Evolutionary conservation across 106 monocot genomes (phyloP).

Genomic region (Agapanthus africanus): DNA sequence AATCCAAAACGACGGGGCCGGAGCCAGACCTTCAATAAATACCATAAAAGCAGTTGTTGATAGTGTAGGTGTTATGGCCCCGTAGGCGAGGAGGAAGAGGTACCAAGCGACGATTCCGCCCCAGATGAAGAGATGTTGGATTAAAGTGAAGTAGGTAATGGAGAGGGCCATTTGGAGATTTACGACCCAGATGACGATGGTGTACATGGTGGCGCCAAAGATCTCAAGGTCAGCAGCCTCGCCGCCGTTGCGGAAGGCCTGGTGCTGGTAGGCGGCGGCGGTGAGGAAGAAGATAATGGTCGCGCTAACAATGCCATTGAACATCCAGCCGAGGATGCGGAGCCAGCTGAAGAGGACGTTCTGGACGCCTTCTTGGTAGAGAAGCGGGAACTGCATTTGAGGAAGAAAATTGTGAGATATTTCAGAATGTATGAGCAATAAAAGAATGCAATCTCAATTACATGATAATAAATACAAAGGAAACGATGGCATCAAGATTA

Average conservation of each 20-base stretch:
- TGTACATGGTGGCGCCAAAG: constrained; percentile 69
- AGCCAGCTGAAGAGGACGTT: constrained; percentile 26
- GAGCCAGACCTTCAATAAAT: constrained; percentile 55
- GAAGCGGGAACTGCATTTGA: constrained; percentile 19
- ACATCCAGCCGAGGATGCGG: constrained; percentile 20
- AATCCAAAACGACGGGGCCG: constrained; percentile 57
- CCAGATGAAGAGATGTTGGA: constrained; percentile 94
- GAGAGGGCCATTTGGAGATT: constrained; percentile 94
- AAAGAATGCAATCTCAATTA: too few species aligned
- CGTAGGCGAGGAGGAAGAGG: constrained; percentile 56
- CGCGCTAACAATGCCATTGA: constrained; percentile 15
- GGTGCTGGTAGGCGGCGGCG: constrained; percentile 12
- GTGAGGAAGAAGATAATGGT: constrained; percentile 16
- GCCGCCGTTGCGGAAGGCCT: constrained; percentile 31
- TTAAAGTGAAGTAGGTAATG: constrained; percentile 77
- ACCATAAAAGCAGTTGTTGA: constrained; percentile 62
- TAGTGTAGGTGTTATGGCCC: constrained; percentile 39
- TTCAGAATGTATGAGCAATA: neutral
- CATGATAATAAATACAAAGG: too few species aligned
- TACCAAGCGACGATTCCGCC: constrained; percentile 85
- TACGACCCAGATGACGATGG: constrained; percentile 86
- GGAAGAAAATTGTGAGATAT: neutral
- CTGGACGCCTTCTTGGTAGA: constrained; percentile 27
- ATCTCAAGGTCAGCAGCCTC: constrained; percentile 32
- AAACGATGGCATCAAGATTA: too few species aligned